Percentiles rank a stretch among this genome's conserved stretches.
phyloP scores from a whole-genome alignment of 305 asterid species.

The Withania somnifera region DNA sequence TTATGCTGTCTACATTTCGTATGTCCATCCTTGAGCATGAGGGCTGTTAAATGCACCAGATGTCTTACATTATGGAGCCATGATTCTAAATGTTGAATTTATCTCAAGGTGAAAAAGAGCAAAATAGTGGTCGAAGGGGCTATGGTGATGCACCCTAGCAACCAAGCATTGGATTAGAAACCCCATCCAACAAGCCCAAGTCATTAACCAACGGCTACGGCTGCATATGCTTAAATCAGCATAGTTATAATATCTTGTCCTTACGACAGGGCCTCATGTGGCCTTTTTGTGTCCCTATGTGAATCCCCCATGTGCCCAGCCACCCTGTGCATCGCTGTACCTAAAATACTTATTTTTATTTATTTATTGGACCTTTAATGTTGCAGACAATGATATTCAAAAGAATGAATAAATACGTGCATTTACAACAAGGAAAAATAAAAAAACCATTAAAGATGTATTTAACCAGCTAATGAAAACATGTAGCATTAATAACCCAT shows the following conservation, averaged over 20 bases:
- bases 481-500: background rate
- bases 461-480: background rate
- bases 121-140: slow-evolving; percentile 8
- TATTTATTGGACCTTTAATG: background rate
- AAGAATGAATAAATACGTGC: background rate
- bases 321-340: slow-evolving; percentile 26
- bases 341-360: background rate
- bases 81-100: background rate
- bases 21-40: background rate
- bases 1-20: background rate
- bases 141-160: slow-evolving; percentile 40
- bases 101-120: background rate
- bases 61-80: background rate
- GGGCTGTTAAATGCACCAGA: background rate
- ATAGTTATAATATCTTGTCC: too few species aligned
- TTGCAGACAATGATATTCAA: background rate
- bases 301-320: slow-evolving; percentile 44
- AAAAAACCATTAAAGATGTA: background rate
- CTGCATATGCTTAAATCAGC: too few species aligned
- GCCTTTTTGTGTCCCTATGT: slow-evolving; percentile 10
- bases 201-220: slow-evolving; percentile 24
- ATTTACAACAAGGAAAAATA: background rate
- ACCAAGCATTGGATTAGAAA: slow-evolving; percentile 26
- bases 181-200: slow-evolving; percentile 11
- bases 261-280: slow-evolving; percentile 23